A percentile compares a stretch with the other conserved stretches of the same genome.
These are phyloP conservation scores for Lachnellula cervina DNA, from an alignment of 2,329 filamentous ascomycete species.

Conservation along the genomic window DNA sequence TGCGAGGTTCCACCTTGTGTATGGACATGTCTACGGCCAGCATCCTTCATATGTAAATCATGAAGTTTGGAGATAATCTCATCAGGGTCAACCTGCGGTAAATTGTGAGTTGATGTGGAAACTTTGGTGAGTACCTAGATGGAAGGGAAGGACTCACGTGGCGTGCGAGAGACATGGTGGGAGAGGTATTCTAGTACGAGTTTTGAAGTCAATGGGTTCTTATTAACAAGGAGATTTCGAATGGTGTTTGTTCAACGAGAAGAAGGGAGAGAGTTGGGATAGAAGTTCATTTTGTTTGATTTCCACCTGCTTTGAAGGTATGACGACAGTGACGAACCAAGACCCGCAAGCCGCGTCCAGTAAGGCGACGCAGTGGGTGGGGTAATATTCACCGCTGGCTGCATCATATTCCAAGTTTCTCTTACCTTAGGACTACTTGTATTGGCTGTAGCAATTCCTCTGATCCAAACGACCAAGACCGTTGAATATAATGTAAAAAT, in stretches of 20 bases:
- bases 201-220: not conserved
- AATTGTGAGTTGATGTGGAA: not conserved
- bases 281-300: not conserved
- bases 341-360: not conserved
- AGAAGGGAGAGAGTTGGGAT: not conserved
- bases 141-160: slow-evolving; percentile 34
- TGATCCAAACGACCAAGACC: too few relatives aligned
- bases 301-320: not conserved
- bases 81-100: slow-evolving; percentile 47
- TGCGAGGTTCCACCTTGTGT: slow-evolving; percentile 42
- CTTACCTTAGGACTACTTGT: too few relatives aligned
- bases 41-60: slow-evolving; percentile 37
- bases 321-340: slow-evolving; percentile 4
- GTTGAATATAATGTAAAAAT: not conserved
- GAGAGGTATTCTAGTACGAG: too few relatives aligned
- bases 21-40: slow-evolving; percentile 33
- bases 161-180: slow-evolving; percentile 45
- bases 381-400: not conserved
- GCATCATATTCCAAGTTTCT: too few relatives aligned
- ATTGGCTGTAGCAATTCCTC: too few relatives aligned
- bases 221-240: not conserved
- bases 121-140: too few relatives aligned
- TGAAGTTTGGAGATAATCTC: slow-evolving; percentile 50
- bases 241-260: not conserved
- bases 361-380: not conserved